Conservation (phyloP, 768 basidiomycete species). For the Mycena metata region DNA sequence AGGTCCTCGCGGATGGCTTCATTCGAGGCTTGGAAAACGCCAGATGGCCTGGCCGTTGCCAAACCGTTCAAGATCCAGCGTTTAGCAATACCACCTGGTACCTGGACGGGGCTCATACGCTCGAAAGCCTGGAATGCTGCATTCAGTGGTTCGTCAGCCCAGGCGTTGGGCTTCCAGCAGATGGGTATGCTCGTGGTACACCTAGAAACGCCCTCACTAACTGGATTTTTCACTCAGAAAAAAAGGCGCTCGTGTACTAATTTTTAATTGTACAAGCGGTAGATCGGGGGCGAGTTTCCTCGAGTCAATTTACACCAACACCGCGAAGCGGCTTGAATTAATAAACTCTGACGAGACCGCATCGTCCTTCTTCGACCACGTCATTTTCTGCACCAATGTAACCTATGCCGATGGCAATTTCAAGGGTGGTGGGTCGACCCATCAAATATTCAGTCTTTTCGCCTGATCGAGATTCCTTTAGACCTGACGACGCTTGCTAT, state of each 20-base stretch:
- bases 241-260: slow-evolving; percentile 67
- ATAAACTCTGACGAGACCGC: slow-evolving; percentile 54
- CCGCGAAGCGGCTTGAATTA: slow-evolving; percentile 60
- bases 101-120: slow-evolving; percentile 95
- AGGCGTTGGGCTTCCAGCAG: slow-evolving; percentile 59
- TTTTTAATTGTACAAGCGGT: slow-evolving; percentile 97
- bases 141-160: slow-evolving; percentile 89
- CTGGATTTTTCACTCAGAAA: slow-evolving; percentile 34
- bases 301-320: slow-evolving; percentile 65
- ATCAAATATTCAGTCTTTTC: neutral
- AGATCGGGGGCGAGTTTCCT: slow-evolving; percentile 86
- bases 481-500: slow-evolving; percentile 84
- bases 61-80: slow-evolving; percentile 77
- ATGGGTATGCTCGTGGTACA: slow-evolving; percentile 31
- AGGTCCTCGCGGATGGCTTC: slow-evolving; percentile 65
- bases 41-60: slow-evolving; percentile 96
- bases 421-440: slow-evolving; percentile 79
- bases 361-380: slow-evolving; percentile 78
- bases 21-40: slow-evolving; percentile 74
- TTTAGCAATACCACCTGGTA: slow-evolving; percentile 79
- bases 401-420: slow-evolving; percentile 92
- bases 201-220: slow-evolving; percentile 2
- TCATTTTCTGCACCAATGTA: slow-evolving; percentile 96
- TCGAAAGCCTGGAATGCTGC: slow-evolving; percentile 90
- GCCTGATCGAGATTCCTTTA: slow-evolving; percentile 47